phyloP scores from a whole-genome alignment of 1,284 basidiomycete species.

The Clitocybe nebularis region DNA sequence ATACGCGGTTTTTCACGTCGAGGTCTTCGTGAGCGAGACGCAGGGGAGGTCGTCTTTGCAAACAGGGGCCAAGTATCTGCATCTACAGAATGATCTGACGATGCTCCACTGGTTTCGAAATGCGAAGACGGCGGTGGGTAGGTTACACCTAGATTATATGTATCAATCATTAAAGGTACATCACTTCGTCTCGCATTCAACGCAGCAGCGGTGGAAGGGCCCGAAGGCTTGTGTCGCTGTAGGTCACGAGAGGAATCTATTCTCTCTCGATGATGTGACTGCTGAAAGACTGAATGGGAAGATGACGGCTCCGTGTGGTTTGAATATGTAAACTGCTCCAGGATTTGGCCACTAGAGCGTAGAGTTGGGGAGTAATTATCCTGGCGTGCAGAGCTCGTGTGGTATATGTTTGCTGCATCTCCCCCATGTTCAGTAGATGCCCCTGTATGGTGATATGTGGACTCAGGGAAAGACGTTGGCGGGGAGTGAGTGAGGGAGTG shows the following conservation, averaged over 20 bases:
- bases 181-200: conserved; percentile 7
- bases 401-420: neutral
- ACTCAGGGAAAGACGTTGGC: conserved; percentile 1
- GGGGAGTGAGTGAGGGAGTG: conserved; percentile 1
- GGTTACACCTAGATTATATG: conserved; percentile 1
- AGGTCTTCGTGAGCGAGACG: conserved; percentile 30
- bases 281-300: conserved; percentile 4
- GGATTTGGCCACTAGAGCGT: neutral
- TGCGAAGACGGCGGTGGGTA: neutral
- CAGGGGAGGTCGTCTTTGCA: neutral
- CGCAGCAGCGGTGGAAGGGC: conserved; percentile 1
- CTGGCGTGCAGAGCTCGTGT: neutral
- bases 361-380: neutral
- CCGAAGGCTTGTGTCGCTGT: too few relatives aligned
- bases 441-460: conserved; percentile 1
- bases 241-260: conserved; percentile 1
- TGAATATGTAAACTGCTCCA: conserved; percentile 7
- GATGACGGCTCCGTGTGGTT: conserved; percentile 1
- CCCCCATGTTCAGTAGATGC: neutral
- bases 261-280: conserved; percentile 4
- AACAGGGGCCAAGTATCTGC: neutral
- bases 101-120: neutral
- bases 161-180: conserved; percentile 6
- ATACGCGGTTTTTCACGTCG: conserved; percentile 61
- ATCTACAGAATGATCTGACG: neutral